Evolutionary conservation across 306 rosid species (phyloP).

Genomic region (Arachis hypogaea): DNA sequence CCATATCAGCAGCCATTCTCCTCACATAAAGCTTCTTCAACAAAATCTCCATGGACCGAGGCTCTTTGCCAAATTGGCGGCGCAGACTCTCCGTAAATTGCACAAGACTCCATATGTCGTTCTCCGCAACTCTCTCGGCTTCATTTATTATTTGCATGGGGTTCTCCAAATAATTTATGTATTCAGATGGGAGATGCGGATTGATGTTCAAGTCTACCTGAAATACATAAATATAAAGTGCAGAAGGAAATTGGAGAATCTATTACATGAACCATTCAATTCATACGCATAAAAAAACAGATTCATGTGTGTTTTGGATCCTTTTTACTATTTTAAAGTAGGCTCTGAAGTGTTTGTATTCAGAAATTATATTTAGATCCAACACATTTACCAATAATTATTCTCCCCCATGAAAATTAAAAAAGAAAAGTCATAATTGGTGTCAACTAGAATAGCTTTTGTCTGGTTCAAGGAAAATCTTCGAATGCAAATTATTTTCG

Average conservation of each 20-base stretch:
- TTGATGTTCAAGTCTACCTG: slow-evolving; percentile 81
- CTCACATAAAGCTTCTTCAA: slow-evolving; percentile 81
- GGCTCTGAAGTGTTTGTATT: slow-evolving; percentile 16
- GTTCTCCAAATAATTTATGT: slow-evolving; percentile 86
- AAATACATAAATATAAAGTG: slow-evolving; percentile 28
- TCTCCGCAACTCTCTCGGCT: slow-evolving; percentile 85
- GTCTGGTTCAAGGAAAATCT: slow-evolving; percentile 26
- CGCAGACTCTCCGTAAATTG: slow-evolving; percentile 87
- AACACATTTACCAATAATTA: background rate
- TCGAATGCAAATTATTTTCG: slow-evolving; percentile 25
- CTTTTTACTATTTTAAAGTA: background rate
- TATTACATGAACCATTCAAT: background rate
- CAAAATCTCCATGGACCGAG: slow-evolving; percentile 80
- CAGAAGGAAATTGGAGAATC: slow-evolving; percentile 10
- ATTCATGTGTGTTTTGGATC: background rate
- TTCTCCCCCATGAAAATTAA: background rate
- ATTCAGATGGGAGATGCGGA: slow-evolving; percentile 86
- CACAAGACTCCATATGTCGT: slow-evolving; percentile 85
- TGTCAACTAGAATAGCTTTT: background rate
- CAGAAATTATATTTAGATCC: background rate
- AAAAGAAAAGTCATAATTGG: background rate
- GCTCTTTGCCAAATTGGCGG: slow-evolving; percentile 90
- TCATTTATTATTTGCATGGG: slow-evolving; percentile 84
- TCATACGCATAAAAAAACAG: background rate
- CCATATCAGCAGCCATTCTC: slow-evolving; percentile 98